phyloP scores from a whole-genome alignment of 2,329 filamentous ascomycete species.

The Sarocladium strictum region DNA sequence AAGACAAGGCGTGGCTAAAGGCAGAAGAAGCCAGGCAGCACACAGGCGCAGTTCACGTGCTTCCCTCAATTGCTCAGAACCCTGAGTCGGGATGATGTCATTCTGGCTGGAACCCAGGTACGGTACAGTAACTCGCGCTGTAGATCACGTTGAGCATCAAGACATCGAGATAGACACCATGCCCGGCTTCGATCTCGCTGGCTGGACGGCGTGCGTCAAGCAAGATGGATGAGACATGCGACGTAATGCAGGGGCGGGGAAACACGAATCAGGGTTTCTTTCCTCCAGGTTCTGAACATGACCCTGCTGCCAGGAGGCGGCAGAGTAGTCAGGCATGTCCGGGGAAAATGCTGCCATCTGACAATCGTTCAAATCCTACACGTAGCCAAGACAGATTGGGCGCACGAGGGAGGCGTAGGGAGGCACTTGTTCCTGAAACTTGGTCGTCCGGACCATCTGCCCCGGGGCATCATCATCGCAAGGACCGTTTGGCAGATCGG shows the following conservation, averaged over 20 bases:
- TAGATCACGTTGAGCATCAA: not conserved
- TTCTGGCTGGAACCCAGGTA: not conserved
- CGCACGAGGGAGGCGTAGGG: no score
- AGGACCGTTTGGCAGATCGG: not conserved
- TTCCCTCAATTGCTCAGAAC: no score
- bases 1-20: no score
- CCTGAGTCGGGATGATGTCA: no score
- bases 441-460: not conserved
- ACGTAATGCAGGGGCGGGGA: not conserved
- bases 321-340: not conserved
- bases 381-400: no score
- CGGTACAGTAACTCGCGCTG: not conserved
- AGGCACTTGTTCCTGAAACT: no score
- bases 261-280: not conserved
- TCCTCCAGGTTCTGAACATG: no score
- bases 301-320: not conserved
- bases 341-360: not conserved
- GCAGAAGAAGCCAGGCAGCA: no score
- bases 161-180: not conserved
- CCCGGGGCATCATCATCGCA: not conserved
- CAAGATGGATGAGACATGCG: slow-evolving; percentile 1
- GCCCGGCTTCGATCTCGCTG: no score
- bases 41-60: no score
- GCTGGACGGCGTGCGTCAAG: not conserved
- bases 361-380: slow-evolving; percentile 1